Percentiles rank a stretch among this genome's conserved stretches.
Conservation (phyloP, 2,329 filamentous ascomycete species). For the Keithomyces neogunnii region DNA sequence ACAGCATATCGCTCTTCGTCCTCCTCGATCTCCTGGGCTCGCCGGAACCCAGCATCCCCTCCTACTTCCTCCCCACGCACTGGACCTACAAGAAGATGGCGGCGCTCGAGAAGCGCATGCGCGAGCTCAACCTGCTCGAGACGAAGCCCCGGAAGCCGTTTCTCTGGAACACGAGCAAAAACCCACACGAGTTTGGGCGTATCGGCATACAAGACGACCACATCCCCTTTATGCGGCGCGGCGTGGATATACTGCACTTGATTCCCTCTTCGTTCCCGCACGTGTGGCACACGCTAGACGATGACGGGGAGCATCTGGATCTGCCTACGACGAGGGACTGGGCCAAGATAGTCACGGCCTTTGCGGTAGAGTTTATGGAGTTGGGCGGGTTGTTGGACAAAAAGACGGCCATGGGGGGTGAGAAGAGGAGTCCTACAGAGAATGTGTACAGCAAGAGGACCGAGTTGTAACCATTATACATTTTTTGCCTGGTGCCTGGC, state of each 20-base stretch:
- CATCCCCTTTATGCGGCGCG: constrained; percentile 77
- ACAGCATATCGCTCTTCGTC: constrained; percentile 79
- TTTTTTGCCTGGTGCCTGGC: background rate
- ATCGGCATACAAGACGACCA: constrained; percentile 75
- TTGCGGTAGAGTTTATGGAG: constrained; percentile 89
- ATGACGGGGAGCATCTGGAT: constrained; percentile 81
- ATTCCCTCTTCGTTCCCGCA: constrained; percentile 76
- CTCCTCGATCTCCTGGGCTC: constrained; percentile 84
- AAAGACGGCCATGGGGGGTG: constrained; percentile 11
- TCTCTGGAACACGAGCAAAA: constrained; percentile 55
- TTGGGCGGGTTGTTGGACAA: constrained; percentile 37
- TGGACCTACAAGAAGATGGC: constrained; percentile 84
- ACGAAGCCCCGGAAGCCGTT: constrained; percentile 47
- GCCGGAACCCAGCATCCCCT: constrained; percentile 61
- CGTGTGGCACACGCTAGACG: constrained; percentile 77
- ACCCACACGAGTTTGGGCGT: constrained; percentile 33
- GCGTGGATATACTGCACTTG: constrained; percentile 81
- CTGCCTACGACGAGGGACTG: constrained; percentile 75
- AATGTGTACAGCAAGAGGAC: constrained; percentile 20
- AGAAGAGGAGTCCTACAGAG: constrained; percentile 17
- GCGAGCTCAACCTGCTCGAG: constrained; percentile 57
- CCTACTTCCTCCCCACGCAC: constrained; percentile 83
- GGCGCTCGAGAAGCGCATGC: constrained; percentile 63
- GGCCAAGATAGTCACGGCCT: constrained; percentile 75
- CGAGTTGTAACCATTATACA: constrained; percentile 16